phyloP scores from a whole-genome alignment of 2,329 filamentous ascomycete genomes.

The Emergomyces orientalis region DNA sequence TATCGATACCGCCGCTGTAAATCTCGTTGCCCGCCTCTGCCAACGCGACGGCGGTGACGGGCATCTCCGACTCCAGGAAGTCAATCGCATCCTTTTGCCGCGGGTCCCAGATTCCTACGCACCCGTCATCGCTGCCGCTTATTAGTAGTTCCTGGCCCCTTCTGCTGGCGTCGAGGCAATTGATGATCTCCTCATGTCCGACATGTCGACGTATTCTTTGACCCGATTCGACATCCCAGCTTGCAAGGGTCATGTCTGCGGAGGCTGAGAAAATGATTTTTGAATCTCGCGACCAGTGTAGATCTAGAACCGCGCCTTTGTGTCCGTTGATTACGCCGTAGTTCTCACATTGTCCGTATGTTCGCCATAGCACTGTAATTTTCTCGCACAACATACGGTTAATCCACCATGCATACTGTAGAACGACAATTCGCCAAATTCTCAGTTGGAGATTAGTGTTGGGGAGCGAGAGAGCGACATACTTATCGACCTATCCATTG shows the following conservation, averaged over 20 bases:
- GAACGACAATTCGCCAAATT: neutral
- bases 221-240: conserved; percentile 92
- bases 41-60: conserved; percentile 83
- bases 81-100: conserved; percentile 79
- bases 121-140: conserved; percentile 87
- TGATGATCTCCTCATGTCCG: conserved; percentile 94
- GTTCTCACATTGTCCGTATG: conserved; percentile 87
- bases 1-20: conserved; percentile 90
- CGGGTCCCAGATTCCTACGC: conserved; percentile 92
- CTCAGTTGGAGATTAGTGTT: neutral
- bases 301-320: conserved; percentile 78
- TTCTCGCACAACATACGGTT: neutral
- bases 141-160: conserved; percentile 84
- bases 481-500: conserved; percentile 90
- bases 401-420: neutral
- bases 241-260: conserved; percentile 84
- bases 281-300: conserved; percentile 95
- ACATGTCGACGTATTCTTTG: conserved; percentile 81
- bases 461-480: conserved; percentile 27
- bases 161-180: conserved; percentile 77
- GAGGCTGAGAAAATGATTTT: conserved; percentile 84
- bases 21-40: conserved; percentile 92
- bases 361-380: conserved; percentile 74
- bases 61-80: conserved; percentile 83
- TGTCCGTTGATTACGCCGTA: conserved; percentile 84